phyloP scores from a whole-genome alignment of 2,329 filamentous ascomycete genomes.

The Aureobasidium vineae region DNA sequence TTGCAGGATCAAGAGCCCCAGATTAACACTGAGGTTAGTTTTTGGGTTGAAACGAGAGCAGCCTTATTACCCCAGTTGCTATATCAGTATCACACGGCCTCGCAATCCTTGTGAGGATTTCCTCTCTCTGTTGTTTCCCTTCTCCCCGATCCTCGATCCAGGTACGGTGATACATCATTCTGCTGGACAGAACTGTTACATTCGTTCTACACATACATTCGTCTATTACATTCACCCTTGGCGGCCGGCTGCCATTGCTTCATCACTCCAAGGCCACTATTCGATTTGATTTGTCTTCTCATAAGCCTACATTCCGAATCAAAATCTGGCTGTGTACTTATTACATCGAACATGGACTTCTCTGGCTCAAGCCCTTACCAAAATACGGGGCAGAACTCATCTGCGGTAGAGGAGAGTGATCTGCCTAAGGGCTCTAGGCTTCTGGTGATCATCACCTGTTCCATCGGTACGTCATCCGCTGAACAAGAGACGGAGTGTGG shows the following conservation, averaged over 20 bases:
- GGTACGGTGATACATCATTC: constrained; percentile 8
- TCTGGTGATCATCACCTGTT: constrained; percentile 20
- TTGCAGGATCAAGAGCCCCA: constrained; percentile 15
- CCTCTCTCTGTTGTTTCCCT: constrained; percentile 2
- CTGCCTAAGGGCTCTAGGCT: constrained; percentile 12
- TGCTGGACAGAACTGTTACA: constrained; percentile 18
- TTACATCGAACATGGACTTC: neutral
- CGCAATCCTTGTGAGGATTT: neutral
- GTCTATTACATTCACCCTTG: neutral
- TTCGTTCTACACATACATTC: neutral
- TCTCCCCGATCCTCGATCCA: constrained; percentile 2
- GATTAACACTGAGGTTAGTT: neutral
- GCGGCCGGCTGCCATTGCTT: constrained; percentile 8
- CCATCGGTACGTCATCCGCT: constrained; percentile 17
- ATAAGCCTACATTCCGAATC: neutral
- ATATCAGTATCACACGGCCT: constrained; percentile 21
- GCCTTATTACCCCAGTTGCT: constrained; percentile 21
- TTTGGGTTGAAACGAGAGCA: constrained; percentile 13
- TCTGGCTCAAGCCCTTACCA: neutral
- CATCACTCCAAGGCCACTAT: neutral
- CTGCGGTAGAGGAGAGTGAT: neutral
- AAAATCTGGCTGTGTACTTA: no score
- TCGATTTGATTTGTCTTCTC: neutral
- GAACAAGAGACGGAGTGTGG: neutral
- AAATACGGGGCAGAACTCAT: neutral